These are phyloP conservation scores for Straminergon stramineum DNA, from an alignment of 225 moss, liverwort and hornwort species.

Conservation along the genomic window DNA sequence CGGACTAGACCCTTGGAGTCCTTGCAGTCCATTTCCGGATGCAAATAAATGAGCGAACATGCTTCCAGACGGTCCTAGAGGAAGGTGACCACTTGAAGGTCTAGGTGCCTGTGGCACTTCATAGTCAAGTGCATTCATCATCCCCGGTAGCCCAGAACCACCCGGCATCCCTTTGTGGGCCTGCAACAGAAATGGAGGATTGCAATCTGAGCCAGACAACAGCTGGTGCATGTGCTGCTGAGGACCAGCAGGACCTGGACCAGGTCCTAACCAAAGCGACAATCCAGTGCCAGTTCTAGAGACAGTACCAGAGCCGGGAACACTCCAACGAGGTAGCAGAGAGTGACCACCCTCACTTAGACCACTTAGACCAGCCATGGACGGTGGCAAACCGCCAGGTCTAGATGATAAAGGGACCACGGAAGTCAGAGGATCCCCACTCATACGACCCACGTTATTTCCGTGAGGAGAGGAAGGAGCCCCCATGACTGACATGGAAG, in stretches of 20 bases:
- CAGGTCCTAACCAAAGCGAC: slow-evolving; percentile 87
- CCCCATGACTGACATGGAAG: slow-evolving; percentile 80
- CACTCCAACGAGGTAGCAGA: slow-evolving; percentile 62
- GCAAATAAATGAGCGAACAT: slow-evolving; percentile 81
- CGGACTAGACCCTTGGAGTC: slow-evolving; percentile 52
- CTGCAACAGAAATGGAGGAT: slow-evolving; percentile 66
- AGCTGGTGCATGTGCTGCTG: slow-evolving; percentile 67
- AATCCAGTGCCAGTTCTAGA: slow-evolving; percentile 74
- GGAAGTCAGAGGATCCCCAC: slow-evolving; percentile 67
- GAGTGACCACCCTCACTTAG: slow-evolving; percentile 63
- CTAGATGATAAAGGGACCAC: slow-evolving; percentile 52
- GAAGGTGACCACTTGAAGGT: slow-evolving; percentile 62
- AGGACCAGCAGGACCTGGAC: slow-evolving; percentile 76
- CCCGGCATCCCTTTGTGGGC: slow-evolving; percentile 74
- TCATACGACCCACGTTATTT: slow-evolving; percentile 61
- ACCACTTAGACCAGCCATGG: slow-evolving; percentile 48
- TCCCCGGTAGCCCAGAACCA: slow-evolving; percentile 46
- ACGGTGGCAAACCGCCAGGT: slow-evolving; percentile 55
- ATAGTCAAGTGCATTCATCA: slow-evolving; percentile 74
- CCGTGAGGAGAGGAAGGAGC: slow-evolving; percentile 87
- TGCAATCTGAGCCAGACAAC: slow-evolving; percentile 64
- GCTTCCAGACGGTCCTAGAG: slow-evolving; percentile 50
- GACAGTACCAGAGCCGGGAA: slow-evolving; percentile 42
- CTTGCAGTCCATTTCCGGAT: slow-evolving; percentile 65
- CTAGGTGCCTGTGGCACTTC: slow-evolving; percentile 80